A percentile compares a stretch with the other conserved stretches of the same genome.
Conservation (phyloP, 2,329 filamentous ascomycete genomes). For the Teratosphaeria gauchensis region DNA sequence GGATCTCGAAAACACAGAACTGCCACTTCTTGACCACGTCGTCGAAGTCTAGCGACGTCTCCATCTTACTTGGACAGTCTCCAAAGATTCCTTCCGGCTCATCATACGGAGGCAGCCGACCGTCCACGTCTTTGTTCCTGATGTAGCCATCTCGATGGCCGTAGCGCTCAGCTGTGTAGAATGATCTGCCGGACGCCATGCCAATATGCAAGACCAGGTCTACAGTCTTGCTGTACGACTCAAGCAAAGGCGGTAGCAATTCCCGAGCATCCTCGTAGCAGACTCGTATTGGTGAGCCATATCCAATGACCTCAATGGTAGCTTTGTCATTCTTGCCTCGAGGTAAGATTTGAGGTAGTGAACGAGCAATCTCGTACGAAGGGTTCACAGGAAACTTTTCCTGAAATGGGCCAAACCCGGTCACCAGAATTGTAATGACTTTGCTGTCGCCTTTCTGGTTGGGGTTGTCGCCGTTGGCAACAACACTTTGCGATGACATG, state of each 20-base stretch:
- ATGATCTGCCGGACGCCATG: slow-evolving; percentile 56
- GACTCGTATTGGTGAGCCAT: slow-evolving; percentile 60
- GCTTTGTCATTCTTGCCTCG: slow-evolving; percentile 16
- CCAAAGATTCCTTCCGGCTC: slow-evolving; percentile 15
- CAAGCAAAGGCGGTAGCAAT: slow-evolving; percentile 55
- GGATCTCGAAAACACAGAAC: slow-evolving; percentile 10
- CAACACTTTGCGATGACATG: not conserved
- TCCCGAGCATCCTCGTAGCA: slow-evolving; percentile 57
- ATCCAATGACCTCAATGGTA: slow-evolving; percentile 53
- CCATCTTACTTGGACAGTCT: slow-evolving; percentile 21
- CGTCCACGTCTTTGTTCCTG: slow-evolving; percentile 58
- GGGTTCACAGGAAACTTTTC: slow-evolving; percentile 62
- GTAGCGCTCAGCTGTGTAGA: slow-evolving; percentile 62
- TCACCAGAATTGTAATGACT: slow-evolving; percentile 34
- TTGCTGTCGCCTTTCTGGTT: not conserved
- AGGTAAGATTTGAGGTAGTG: slow-evolving; percentile 57
- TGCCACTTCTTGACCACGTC: slow-evolving; percentile 23
- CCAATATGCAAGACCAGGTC: slow-evolving; percentile 71
- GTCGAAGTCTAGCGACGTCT: slow-evolving; percentile 22
- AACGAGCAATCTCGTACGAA: slow-evolving; percentile 66
- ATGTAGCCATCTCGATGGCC: slow-evolving; percentile 64
- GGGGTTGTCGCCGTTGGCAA: not conserved
- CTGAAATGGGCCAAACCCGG: slow-evolving; percentile 53
- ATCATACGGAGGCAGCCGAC: slow-evolving; percentile 22
- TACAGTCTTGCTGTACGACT: slow-evolving; percentile 35